Base-by-base conservation (phyloP, 2,329 filamentous ascomycete genomes). In the Cyclaneusma minus region DNA sequence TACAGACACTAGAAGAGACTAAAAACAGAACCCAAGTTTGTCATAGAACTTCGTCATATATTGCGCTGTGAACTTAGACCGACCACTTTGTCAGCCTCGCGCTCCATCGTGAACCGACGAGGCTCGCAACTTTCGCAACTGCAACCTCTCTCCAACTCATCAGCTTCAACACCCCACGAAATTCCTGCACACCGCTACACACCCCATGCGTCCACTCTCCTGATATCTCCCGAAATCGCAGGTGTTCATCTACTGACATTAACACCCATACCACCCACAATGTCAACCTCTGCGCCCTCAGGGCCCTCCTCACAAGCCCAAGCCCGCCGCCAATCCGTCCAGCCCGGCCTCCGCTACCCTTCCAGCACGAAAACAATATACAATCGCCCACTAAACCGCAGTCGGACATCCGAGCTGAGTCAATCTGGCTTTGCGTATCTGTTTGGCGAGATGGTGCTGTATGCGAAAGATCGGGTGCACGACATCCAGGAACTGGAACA, bases 311-410 rank as follows among this genome's bases (percentile, higher is more conserved):
- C 12, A 27, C 32, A 22, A 33, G 22, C 27, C 39, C 38, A 40
- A 32, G 22, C 30, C 21, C 39, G 39, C 26, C 40, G 41, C 29
- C 15, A 21, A 15, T 30, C 33, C 23, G 32, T 34, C 5, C 52
- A 63, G 37, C 50, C 63, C 17, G 75, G 80, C 14, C 73, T 98
- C 35, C 80, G 84, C 40, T 82, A 91, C 45, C 87, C 89, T 24
- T 81, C 81, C 30, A 92, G 74, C 52, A 83, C 84, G 58, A 95
- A 95, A 60, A 93, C 84, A 37, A 95, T 98, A 58, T 98, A 95
- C 61, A 84, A 94, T 61, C 71, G 89, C 29, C 84, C 92, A 35
- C 63, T 95, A 34, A 94, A 94, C 55, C 79, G 89, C 37, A 78
- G 75, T 42, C 81, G 83, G 50, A 82, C 80, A 42, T 69, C 80